These are phyloP conservation scores for Botrytis pseudocinerea DNA, from an alignment of 2,329 filamentous ascomycete species.

Conservation along the genomic window DNA sequence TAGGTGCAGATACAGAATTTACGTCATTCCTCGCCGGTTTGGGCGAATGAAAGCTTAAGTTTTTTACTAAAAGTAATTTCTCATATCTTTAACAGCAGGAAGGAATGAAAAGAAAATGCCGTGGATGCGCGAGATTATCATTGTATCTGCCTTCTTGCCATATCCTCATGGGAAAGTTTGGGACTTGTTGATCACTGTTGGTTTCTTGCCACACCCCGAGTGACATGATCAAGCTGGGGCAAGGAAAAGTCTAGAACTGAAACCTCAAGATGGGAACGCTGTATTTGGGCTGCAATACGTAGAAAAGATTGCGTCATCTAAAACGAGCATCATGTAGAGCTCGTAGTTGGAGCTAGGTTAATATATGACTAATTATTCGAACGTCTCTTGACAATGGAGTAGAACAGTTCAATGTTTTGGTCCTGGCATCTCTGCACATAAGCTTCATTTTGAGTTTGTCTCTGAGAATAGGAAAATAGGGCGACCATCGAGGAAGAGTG, in stretches of 20 bases:
- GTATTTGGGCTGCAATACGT: neutral
- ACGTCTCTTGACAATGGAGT: too few relatives aligned
- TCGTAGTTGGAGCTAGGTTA: neutral
- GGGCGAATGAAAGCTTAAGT: neutral
- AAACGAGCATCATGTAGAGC: neutral
- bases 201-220: neutral
- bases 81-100: neutral
- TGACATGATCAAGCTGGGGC: neutral
- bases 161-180: neutral
- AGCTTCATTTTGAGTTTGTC: too few relatives aligned
- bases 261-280: neutral
- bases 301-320: neutral
- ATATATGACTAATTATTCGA: neutral
- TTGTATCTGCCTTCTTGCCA: neutral
- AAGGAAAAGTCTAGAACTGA: neutral
- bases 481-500: too few relatives aligned
- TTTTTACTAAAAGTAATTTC: neutral
- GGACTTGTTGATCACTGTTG: neutral
- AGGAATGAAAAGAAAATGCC: neutral
- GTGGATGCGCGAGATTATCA: neutral
- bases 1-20: constrained; percentile 5
- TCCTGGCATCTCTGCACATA: too few relatives aligned
- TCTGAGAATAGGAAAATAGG: too few relatives aligned
- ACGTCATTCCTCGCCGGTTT: constrained; percentile 6
- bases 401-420: too few relatives aligned